Evolutionary conservation across 139 green algal species (phyloP).

Genomic region (Gonium pectorale): DNA sequence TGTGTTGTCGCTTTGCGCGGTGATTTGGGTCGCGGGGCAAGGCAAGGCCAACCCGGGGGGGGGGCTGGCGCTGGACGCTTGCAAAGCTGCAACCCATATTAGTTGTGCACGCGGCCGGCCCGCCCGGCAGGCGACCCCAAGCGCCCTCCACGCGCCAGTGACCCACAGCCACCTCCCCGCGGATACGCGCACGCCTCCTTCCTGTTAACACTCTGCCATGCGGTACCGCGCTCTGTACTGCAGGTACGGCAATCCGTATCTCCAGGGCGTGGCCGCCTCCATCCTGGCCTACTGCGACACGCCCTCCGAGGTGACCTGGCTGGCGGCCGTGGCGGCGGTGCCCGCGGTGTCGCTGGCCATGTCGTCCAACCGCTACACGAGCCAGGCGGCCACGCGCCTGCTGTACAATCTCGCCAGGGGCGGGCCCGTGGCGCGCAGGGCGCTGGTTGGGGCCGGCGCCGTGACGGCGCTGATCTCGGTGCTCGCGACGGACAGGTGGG

Average conservation of each 20-base stretch:
- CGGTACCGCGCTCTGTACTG: too few relatives aligned
- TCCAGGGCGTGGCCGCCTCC: slow-evolving; percentile 53
- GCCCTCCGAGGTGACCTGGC: slow-evolving; percentile 49
- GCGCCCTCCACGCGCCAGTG: too few relatives aligned
- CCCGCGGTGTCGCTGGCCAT: slow-evolving; percentile 38
- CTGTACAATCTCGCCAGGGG: slow-evolving; percentile 53
- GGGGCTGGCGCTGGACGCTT: too few relatives aligned
- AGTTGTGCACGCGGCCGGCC: too few relatives aligned
- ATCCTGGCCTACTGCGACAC: slow-evolving; percentile 56
- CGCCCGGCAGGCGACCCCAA: too few relatives aligned
- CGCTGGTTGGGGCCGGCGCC: slow-evolving; percentile 27
- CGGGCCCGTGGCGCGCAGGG: slow-evolving; percentile 29
- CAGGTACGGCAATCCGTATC: slow-evolving; percentile 52
- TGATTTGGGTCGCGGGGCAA: too few relatives aligned
- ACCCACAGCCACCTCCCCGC: neutral
- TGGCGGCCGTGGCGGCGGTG: slow-evolving; percentile 36
- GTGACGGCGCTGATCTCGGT: slow-evolving; percentile 33
- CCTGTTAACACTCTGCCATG: neutral
- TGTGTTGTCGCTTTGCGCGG: too few relatives aligned
- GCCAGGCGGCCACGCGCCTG: slow-evolving; percentile 53
- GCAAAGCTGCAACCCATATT: too few relatives aligned
- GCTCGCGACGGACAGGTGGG: slow-evolving; percentile 32
- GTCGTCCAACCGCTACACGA: slow-evolving; percentile 50
- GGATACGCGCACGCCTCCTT: neutral
- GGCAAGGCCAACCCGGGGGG: too few relatives aligned